A percentile compares a stretch with the other conserved stretches of the same genome.
Conservation (phyloP, 2,329 filamentous ascomycete species). For the Apiospora koreana region DNA sequence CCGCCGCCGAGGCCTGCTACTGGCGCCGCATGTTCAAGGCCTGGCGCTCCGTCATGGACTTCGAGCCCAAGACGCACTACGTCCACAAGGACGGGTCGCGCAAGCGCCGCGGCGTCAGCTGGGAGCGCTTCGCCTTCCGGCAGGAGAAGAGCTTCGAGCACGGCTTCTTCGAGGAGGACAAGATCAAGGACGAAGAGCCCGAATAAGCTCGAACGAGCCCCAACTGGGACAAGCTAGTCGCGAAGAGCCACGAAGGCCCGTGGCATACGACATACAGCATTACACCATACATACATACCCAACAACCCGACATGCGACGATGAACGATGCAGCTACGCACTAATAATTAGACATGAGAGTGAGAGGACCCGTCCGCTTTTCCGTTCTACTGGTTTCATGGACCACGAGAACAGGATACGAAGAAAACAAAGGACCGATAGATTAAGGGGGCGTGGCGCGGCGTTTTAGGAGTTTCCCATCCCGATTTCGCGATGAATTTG, state of each 20-base stretch:
- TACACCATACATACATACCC: neutral
- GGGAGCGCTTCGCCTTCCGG: slow-evolving; percentile 26
- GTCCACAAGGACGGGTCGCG: slow-evolving; percentile 18
- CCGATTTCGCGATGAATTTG: neutral
- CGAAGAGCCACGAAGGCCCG: neutral
- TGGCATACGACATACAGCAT: neutral
- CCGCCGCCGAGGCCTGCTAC: slow-evolving; percentile 55
- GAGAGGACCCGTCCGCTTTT: neutral
- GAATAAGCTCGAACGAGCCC: neutral
- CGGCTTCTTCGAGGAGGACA: slow-evolving; percentile 23
- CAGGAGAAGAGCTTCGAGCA: slow-evolving; percentile 25
- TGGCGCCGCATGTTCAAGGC: slow-evolving; percentile 40
- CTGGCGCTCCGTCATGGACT: slow-evolving; percentile 25
- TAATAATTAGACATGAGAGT: neutral
- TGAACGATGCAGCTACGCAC: neutral
- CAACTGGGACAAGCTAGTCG: too few relatives aligned
- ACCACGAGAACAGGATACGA: neutral
- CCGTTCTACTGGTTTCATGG: neutral
- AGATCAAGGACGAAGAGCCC: slow-evolving; percentile 12
- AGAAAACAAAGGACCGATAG: neutral
- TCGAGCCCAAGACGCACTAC: slow-evolving; percentile 22
- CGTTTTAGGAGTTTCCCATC: neutral
- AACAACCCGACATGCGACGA: neutral
- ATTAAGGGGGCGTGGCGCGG: neutral
- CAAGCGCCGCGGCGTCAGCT: slow-evolving; percentile 27